Evolutionary conservation across 2,329 filamentous ascomycete genomes (phyloP), one percentile per base, ranked within the genome.

Genomic region (Verticillium alfalfae): DNA sequence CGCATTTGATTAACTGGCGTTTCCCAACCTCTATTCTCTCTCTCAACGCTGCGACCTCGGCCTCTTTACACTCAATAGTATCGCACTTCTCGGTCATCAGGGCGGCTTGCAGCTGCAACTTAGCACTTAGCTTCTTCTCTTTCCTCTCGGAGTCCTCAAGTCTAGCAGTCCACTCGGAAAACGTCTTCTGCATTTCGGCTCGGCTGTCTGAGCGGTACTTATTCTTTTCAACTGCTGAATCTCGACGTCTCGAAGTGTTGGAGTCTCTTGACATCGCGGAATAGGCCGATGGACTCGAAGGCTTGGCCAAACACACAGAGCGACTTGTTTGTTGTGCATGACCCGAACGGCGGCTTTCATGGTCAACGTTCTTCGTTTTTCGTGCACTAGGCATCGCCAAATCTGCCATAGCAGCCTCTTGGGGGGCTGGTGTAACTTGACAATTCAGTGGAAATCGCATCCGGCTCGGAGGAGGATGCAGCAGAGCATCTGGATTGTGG

Each of bases 61-160:
- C 34, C 2, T 64, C 26, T 36, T 13, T 10, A 4, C 34, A 31
- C 34, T 49, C 16, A 45, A 60, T 56, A 4, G 18, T 45, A n/a
- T 63, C 26, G 6, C 34, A 34, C 16, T 60, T 26, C 10, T 60
- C 55, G 2, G 18, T 57, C 18, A 61, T 31, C 7, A 26, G 31
- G 15, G 57, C 59, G 15, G 61, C 57, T 38, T 61, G 57, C 26
- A 57, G 37, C n/a, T n/a, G n/a, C 22, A 62, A 52, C 18, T 41
- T 56, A 34, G 22, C 34, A 8, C 41, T 31, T 15, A 45, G 38
- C n/a, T 56, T 62, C 18, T 52, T 34, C 15, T 15, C 26, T 15
- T 58, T 18, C 22, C 36, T 58, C 22, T 58, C 36, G n/a, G 22
- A 58, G 5, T n/a, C 38, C 18, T 13, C 34, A 8, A 45, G 26